phyloP scores from a whole-genome alignment of 2,329 filamentous ascomycete genomes.

The Trichoderma oligosporum region DNA sequence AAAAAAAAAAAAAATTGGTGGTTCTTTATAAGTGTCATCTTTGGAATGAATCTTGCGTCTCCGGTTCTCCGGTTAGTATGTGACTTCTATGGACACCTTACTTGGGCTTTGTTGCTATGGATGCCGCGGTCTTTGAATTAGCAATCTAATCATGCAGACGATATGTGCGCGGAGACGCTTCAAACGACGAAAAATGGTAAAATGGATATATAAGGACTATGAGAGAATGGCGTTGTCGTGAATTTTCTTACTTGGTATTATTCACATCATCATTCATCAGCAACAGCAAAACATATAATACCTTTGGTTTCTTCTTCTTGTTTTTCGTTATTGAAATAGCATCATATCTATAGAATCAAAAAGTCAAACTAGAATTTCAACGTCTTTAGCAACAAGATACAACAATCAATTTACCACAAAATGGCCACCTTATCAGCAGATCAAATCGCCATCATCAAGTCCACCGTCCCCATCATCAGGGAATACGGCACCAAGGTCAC shows the following conservation, averaged over 20 bases:
- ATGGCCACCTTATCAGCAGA: constrained; percentile 53
- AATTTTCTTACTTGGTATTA: too few species aligned
- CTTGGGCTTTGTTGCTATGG: background rate
- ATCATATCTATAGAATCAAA: background rate
- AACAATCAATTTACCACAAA: background rate
- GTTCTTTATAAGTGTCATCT: too few species aligned
- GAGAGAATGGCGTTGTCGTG: background rate
- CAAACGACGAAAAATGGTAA: background rate
- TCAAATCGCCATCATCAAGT: constrained; percentile 69
- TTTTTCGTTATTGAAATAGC: background rate
- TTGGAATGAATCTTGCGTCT: constrained; percentile 8
- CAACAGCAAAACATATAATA: background rate
- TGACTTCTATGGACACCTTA: too few species aligned
- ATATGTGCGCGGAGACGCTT: constrained; percentile 7
- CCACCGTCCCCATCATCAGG: constrained; percentile 68
- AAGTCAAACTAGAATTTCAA: background rate
- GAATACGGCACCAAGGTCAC: constrained; percentile 67
- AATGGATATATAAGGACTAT: background rate
- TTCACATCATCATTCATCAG: background rate
- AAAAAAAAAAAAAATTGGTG: background rate
- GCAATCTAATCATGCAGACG: background rate
- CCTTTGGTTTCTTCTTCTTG: background rate
- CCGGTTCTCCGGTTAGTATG: constrained; percentile 19
- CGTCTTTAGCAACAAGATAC: background rate
- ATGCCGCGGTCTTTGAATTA: background rate